Conservation (phyloP, 805 yeast genomes). For the Candida sonorensis region DNA sequence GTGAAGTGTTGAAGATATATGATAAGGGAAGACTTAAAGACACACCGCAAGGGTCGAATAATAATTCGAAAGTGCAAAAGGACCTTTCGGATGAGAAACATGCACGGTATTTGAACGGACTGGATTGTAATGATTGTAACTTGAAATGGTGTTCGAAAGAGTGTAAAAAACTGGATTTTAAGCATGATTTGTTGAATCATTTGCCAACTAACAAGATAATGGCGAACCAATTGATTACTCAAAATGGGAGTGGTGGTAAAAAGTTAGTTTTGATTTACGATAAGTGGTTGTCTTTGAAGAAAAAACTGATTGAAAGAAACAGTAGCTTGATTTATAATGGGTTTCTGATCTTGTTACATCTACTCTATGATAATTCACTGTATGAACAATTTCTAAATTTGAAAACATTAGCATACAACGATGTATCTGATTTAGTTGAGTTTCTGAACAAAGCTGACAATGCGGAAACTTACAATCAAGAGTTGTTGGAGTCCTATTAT, state of each 20-base stretch:
- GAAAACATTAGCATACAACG: constrained; percentile 7
- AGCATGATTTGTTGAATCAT: constrained; percentile 21
- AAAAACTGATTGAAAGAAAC: constrained; percentile 6
- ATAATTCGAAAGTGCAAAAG: neutral
- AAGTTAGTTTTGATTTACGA: constrained; percentile 16
- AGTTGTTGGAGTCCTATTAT: constrained; percentile 8
- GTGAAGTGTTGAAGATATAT: constrained; percentile 25
- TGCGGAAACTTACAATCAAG: neutral
- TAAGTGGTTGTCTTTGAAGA: constrained; percentile 17
- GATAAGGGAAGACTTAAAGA: constrained; percentile 24
- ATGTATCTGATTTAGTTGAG: constrained; percentile 6
- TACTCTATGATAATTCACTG: constrained; percentile 15
- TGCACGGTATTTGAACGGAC: constrained; percentile 22
- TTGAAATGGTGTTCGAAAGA: constrained; percentile 25
- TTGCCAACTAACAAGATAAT: constrained; percentile 24
- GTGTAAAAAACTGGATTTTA: constrained; percentile 22
- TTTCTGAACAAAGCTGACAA: constrained; percentile 7
- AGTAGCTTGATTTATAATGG: constrained; percentile 15
- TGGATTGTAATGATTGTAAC: constrained; percentile 25
- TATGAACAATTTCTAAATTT: constrained; percentile 13
- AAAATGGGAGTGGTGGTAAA: constrained; percentile 2
- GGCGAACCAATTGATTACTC: constrained; percentile 10
- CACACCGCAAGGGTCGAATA: constrained; percentile 1
- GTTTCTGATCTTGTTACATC: constrained; percentile 14
- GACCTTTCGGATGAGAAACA: constrained; percentile 18